Evolutionary conservation across 2,329 filamentous ascomycete species (phyloP).

Genomic region (Pestalotiopsis sp.): DNA sequence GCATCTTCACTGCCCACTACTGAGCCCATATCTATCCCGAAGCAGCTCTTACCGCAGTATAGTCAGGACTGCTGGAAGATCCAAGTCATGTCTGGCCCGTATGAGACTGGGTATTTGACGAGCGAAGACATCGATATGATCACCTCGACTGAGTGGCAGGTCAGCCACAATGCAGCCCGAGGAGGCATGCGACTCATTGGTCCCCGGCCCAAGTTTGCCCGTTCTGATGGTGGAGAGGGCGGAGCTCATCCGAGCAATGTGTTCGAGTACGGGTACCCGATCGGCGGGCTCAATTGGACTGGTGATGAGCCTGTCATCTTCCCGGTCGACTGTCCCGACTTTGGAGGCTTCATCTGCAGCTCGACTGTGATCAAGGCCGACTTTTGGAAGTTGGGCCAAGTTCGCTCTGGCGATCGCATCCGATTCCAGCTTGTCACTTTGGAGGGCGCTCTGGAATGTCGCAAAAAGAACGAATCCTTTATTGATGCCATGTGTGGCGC

Average conservation of each 20-base stretch:
- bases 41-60: conserved; percentile 49
- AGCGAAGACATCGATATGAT: conserved; percentile 57
- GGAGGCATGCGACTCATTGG: conserved; percentile 63
- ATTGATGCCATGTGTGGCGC: not conserved
- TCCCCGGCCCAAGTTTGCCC: conserved; percentile 59
- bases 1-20: conserved; percentile 31
- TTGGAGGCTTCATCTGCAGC: conserved; percentile 61
- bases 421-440: conserved; percentile 51
- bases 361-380: conserved; percentile 59
- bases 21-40: conserved; percentile 37
- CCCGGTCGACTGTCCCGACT: conserved; percentile 58
- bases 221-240: conserved; percentile 62
- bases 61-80: conserved; percentile 49
- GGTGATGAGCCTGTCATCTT: conserved; percentile 64
- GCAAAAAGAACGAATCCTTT: not conserved
- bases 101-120: conserved; percentile 54
- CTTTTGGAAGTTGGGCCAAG: conserved; percentile 63
- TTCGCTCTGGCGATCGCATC: conserved; percentile 59
- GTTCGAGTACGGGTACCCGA: conserved; percentile 61
- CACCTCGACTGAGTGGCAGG: conserved; percentile 58
- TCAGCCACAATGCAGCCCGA: conserved; percentile 62
- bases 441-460: conserved; percentile 46
- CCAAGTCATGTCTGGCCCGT: conserved; percentile 56
- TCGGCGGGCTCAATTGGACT: conserved; percentile 61
- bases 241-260: conserved; percentile 63